Base-by-base conservation (phyloP, 2,329 filamentous ascomycete species). In the Lomentospora prolificans region DNA sequence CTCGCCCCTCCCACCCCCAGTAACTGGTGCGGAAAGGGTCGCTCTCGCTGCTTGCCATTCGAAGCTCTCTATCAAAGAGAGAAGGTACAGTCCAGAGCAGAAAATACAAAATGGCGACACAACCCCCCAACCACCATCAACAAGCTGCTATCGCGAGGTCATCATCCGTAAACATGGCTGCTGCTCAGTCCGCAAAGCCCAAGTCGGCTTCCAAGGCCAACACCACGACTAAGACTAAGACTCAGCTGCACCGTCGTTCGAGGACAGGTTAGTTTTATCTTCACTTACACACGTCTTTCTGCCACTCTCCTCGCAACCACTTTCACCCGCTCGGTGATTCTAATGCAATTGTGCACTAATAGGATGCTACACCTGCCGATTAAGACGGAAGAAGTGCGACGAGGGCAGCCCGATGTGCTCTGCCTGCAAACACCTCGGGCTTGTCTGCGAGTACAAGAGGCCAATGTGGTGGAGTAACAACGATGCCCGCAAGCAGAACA, bases 391-490 rank as follows among this genome's bases (percentile, higher is more conserved):
- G 72, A 86, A 86, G 76, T 86, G 82, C 72, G 82, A 86, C 65
- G 82, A 86, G 69, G 81, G 80, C 60, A 72, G 75, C 36, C 80
- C 81, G 55, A 72, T 76, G 64, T 86, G 82, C 75, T 78, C 80
- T 14, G 82, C 82, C 59, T 86, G 82, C 78, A 84, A 81, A 63
- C 78, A 84, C 66, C 85, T 99, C 57, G 87, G 88, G 55, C 79
- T 99, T 57, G 79, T 80, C 65, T 99, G 94, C 75, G 90, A 97
- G 76, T 99, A 97, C 76, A 96, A 95, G 79, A 79, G 91, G 67
- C 94, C 94, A 36, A 83, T 89, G 73, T 99, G 94, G 94, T 99
- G 94, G 94, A 88, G 86, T 73, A 96, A 94, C 77, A 87, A 88
- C 66, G 90, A 96, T 60, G 84, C 87, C 66, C 81, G 94, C 63